Base-by-base conservation (phyloP, 2,329 filamentous ascomycete species). In the Fusarium coffeatum region DNA sequence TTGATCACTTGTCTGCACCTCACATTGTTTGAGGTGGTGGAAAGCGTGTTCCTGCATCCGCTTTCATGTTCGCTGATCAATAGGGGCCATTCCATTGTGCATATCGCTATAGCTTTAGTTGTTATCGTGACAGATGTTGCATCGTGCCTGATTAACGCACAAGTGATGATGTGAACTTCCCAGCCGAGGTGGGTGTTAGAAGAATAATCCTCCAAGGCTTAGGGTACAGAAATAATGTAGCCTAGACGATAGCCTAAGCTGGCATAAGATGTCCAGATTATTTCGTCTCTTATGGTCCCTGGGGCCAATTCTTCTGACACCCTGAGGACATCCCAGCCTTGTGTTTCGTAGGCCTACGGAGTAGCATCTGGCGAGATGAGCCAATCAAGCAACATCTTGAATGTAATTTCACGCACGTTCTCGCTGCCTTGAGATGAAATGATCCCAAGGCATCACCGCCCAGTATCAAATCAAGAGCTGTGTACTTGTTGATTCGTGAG, bases 81-180 rank as follows among this genome's bases (percentile, higher is more conserved):
- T 32, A 57, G 16, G 32, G n/a, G 34, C 16, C 32, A 11, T 30
- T 41, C 18, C 37, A 27, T 59, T 53, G 63, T 47, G 55, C 55
- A 23, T 67, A 67, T 30, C 28, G 2, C 6, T 30, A 7, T 30
- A 27, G 28, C 28, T 41, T 47, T 16, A 46, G 42, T 23, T 48
- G 41, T 42, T 37, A 20, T 32, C 54, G 55, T 50, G 50, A 42
- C 8, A 43, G 48, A 66, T 49, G 67, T 68, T 68, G 40, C 51
- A 65, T 61, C 69, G 68, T 70, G 56, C 68, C 68, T 70, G 68
- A 65, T 68, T 68, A 64, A 71, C 64, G 54, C 58, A 63, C 41
- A 47, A 64, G 53, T 68, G 63, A 59, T 47, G 32, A 63, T 53
- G 47, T 45, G 66, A 53, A 59, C 41, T 22, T 20, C 30, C 20